Evolutionary conservation across 176 grass and related monocot genomes (phyloP).

Genomic region (Paspalum notatum): DNA sequence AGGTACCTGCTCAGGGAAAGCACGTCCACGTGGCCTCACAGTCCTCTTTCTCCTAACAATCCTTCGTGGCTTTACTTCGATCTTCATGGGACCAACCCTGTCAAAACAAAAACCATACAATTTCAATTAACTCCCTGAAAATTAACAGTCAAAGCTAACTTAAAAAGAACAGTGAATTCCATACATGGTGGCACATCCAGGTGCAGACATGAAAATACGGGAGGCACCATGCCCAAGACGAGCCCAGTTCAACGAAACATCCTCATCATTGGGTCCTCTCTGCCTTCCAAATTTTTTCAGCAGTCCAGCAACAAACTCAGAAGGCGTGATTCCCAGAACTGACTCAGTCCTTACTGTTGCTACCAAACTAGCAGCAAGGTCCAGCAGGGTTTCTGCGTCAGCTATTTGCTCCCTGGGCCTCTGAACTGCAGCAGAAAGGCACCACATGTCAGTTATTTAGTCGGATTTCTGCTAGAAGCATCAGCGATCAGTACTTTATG

Average conservation of each 20-base stretch:
- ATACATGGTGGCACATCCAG: conserved; percentile 83
- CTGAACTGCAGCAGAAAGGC: conserved; percentile 53
- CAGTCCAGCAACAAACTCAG: conserved; percentile 65
- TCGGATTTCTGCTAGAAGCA: not conserved
- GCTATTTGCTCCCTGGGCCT: conserved; percentile 89
- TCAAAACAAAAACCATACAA: conserved; percentile 10
- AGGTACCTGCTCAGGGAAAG: conserved; percentile 71
- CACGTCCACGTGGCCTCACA: conserved; percentile 49
- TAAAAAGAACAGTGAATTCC: not conserved
- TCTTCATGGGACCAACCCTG: conserved; percentile 76
- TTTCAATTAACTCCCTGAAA: not conserved
- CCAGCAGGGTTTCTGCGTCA: conserved; percentile 80
- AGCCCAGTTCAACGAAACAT: conserved; percentile 48
- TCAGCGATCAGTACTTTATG: not conserved
- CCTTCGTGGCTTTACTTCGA: conserved; percentile 61
- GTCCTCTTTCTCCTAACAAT: conserved; percentile 45
- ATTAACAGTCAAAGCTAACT: not conserved
- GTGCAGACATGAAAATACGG: conserved; percentile 62
- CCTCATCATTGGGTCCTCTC: conserved; percentile 35
- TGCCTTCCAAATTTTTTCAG: conserved; percentile 60
- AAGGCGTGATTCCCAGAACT: conserved; percentile 65
- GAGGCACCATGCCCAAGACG: conserved; percentile 50
- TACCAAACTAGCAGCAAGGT: conserved; percentile 66
- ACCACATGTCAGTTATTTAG: not conserved
- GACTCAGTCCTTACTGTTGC: conserved; percentile 74